Evolutionary conservation across 2,329 filamentous ascomycete genomes (phyloP), one percentile per base, ranked within the genome.

Genomic region (Ophiostoma quercus): DNA sequence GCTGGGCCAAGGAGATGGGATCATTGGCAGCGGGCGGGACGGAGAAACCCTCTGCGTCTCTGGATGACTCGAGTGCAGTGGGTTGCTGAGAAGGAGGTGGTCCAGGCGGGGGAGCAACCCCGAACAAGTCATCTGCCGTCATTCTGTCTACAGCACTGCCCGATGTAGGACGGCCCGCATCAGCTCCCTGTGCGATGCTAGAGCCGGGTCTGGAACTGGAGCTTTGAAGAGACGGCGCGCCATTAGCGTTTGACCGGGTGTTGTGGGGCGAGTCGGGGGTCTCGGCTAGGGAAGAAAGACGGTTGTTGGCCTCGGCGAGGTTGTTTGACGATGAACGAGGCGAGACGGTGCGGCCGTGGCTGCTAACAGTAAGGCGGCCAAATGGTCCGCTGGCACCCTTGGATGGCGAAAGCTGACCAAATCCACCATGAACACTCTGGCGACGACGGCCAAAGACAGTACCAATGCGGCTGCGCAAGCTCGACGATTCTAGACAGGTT

Each of bases 31-130:
- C 81, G 0, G 87, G 83, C 0, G 90, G 91, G n/a, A 94, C 85
- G 3, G 85, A 90, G 76, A 89, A 95, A 7, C 92, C 92, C 73
- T 96, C 92, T 0, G 87, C 81, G 76, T 95, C 92, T 76, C 87
- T 91, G 25, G 80, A 79, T 69, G 83, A 77, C 70, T 80, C 77
- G 16, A 32, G n/a, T 3, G 54, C 43, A 1, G 69, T 12, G 22
- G 79, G 77, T 68, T 77, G 77, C 69, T 83, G 82, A 2, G 80
- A 79, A 1, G 83, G 82, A 1, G 85, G 83, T 29, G 84, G 82
- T 0, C 83, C 84, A 1, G 83, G 80, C 19, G 85, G 84, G 39
- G 85, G 82, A 9, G 82, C 79, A 39, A 84, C 82, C 68, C 84
- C 84, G 67, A 83, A 81, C 32, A 85, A 76, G 68, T 87, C 85